Conservation (phyloP, 805 yeast genomes). For the Clavispora vitiphila region DNA sequence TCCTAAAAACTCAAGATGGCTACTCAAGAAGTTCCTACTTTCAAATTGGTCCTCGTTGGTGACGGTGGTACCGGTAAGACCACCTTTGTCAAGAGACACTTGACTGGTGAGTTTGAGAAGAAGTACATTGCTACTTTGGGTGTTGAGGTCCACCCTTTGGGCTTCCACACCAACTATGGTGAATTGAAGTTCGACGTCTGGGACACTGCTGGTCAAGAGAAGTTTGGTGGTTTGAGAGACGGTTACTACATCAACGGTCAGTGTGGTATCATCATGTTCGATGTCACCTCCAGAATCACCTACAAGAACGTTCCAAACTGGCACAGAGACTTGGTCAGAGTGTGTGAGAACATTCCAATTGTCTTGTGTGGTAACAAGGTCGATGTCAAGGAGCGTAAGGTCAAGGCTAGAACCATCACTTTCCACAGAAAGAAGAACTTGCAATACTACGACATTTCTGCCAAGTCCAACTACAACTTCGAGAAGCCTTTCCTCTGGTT, state of each 20-base stretch:
- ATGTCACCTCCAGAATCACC: slow-evolving; percentile 98
- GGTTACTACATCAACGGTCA: slow-evolving; percentile 99
- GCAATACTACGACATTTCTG: slow-evolving; percentile 99
- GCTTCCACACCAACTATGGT: slow-evolving; percentile 97
- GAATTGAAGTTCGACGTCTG: slow-evolving; percentile 98
- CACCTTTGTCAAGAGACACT: slow-evolving; percentile 98
- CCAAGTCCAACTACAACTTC: slow-evolving; percentile 98
- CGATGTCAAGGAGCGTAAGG: slow-evolving; percentile 99
- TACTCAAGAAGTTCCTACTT: slow-evolving; percentile 80
- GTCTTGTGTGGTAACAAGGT: slow-evolving; percentile 99
- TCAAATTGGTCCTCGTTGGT: slow-evolving; percentile 98
- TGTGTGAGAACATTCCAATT: slow-evolving; percentile 98
- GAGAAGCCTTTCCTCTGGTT: slow-evolving; percentile 99
- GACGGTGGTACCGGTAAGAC: slow-evolving; percentile 99
- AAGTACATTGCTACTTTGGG: slow-evolving; percentile 98
- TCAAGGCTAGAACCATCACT: slow-evolving; percentile 98
- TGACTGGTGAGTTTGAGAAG: slow-evolving; percentile 99
- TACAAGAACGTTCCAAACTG: slow-evolving; percentile 99
- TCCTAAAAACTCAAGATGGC: slow-evolving; percentile 40
- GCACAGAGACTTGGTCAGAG: slow-evolving; percentile 99
- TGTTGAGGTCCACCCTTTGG: slow-evolving; percentile 98
- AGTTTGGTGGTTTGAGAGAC: slow-evolving; percentile 99
- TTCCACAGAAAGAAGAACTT: slow-evolving; percentile 99
- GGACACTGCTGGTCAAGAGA: slow-evolving; percentile 99
- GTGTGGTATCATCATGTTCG: slow-evolving; percentile 99